These are phyloP conservation scores for Fistulinella prunicolor DNA, from an alignment of 768 basidiomycete species.

Conservation along the genomic window DNA sequence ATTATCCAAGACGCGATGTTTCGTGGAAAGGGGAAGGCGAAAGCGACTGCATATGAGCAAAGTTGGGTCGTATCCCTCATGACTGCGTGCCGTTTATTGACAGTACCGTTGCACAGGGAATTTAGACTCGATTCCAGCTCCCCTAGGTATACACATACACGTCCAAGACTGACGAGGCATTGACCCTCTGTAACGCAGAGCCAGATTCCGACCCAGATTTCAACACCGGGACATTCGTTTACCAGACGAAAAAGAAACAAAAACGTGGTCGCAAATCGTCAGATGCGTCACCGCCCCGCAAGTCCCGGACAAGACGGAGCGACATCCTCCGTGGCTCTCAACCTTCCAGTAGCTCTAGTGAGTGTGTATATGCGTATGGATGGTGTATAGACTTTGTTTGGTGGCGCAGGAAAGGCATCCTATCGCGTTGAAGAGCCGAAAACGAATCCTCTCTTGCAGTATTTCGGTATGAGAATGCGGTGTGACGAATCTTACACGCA, in stretches of 20 bases:
- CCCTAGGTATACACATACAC: conserved; percentile 29
- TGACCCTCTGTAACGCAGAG: conserved; percentile 16
- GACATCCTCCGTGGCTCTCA: conserved; percentile 3
- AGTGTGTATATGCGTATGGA: background rate
- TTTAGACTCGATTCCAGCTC: conserved; percentile 32
- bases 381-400: background rate
- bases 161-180: background rate
- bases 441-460: conserved; percentile 46
- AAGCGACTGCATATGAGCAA: conserved; percentile 17
- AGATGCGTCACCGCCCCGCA: conserved; percentile 15
- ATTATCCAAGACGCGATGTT: conserved; percentile 18
- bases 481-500: background rate
- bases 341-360: conserved; percentile 12
- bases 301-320: conserved; percentile 14
- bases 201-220: conserved; percentile 35
- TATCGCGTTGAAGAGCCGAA: conserved; percentile 3
- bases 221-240: conserved; percentile 28
- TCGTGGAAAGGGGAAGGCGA: conserved; percentile 11
- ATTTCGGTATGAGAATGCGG: conserved; percentile 40
- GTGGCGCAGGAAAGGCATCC: background rate
- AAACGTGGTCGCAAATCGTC: conserved; percentile 19
- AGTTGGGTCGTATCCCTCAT: conserved; percentile 7
- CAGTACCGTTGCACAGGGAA: conserved; percentile 11
- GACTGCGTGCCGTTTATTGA: background rate
- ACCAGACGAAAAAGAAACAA: conserved; percentile 25